Base-by-base conservation (phyloP, 495 filamentous ascomycete genomes). In the Hypoxylon intermedium region DNA sequence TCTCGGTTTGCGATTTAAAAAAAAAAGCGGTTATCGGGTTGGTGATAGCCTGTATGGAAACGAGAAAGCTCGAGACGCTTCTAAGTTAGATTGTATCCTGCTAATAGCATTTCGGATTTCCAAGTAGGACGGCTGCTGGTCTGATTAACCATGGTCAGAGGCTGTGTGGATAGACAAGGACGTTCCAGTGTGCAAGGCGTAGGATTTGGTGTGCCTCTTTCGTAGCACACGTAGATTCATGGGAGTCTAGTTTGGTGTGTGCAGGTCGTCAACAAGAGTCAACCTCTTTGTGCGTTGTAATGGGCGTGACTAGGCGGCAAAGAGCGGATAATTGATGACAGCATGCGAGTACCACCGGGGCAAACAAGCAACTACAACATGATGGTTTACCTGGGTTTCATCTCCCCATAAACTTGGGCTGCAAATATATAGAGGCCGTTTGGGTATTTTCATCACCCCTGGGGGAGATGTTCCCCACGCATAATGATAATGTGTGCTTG, bases 81-180 rank as follows among this genome's bases (percentile, higher is more conserved):
- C 33, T 58, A 52, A 65, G 45, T 55, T 66, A 71, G 65, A 71
- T 68, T 68, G 68, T 68, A 66, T 33, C 44, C 49, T 21, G 45
- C 54, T 30, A 65, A 68, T 66, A 63, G 61, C 50, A 68, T 65
- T 62, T 40, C 52, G 42, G 46, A 50, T 68, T 58, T 53, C 55
- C 30, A 37, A 43, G 60, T 15, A 55, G 30, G 54, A 56, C 38
- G 56, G 43, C 23, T 52, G 38, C 58, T 41, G 21, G 42, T 33
- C 43, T 54, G 3, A 26, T 58, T 23, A 13, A 12, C 38, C 34
- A 5, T 11, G 31, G 19, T 33, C 26, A 6, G 47, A 53, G 38
- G 52, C 41, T 41, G 23, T 41, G 23, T 24, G 37, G 40, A 30
- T 41, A 28, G 44, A 44, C 12, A 38, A 50, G 24, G 26, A 58